Conservation (phyloP, 768 basidiomycete genomes). For the Pleurotus salmoneostramineus region DNA sequence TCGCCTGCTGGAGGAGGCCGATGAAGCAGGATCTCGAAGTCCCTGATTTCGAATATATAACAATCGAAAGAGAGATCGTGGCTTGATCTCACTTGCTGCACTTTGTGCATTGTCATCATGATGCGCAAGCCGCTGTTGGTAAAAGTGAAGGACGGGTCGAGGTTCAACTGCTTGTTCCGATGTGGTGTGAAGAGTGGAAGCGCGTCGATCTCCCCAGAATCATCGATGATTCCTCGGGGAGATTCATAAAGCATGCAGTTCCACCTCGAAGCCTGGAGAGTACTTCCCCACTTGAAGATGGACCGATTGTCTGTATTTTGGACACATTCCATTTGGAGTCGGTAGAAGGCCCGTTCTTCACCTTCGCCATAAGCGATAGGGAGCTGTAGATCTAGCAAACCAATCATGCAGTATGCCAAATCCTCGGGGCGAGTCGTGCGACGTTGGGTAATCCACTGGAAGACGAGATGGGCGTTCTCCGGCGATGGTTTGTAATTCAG, state of each 20-base stretch:
- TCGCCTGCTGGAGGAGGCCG: background rate
- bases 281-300: background rate
- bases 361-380: constrained; percentile 4
- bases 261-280: background rate
- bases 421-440: background rate
- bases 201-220: background rate
- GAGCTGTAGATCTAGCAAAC: background rate
- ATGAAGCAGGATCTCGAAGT: background rate
- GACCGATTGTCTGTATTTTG: background rate
- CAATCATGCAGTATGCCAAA: background rate
- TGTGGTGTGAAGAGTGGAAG: background rate
- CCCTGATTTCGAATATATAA: background rate
- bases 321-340: background rate
- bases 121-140: background rate
- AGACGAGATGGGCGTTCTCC: background rate
- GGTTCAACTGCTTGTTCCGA: background rate
- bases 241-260: background rate
- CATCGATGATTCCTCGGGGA: background rate
- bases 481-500: background rate
- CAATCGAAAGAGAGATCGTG: background rate
- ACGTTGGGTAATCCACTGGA: background rate
- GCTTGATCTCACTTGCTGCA: background rate
- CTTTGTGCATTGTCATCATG: background rate
- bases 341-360: background rate
- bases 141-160: background rate